Percentiles rank a stretch among this genome's conserved stretches.
phyloP scores from a whole-genome alignment of 2,329 filamentous ascomycete species.

The Colletotrichum brevisporum region DNA sequence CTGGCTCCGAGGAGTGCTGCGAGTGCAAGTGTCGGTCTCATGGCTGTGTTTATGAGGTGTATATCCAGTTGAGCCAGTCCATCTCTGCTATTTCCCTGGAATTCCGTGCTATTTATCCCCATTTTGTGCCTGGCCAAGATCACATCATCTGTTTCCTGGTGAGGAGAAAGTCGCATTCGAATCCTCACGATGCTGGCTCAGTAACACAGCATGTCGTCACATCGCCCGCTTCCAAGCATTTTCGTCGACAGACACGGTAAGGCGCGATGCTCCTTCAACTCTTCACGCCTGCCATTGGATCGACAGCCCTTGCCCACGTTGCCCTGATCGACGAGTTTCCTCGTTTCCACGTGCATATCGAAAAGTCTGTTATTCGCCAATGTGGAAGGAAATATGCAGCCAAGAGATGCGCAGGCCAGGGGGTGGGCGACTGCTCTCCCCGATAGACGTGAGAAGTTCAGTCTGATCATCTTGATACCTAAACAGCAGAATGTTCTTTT shows the following conservation, averaged over 20 bases:
- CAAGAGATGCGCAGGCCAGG: background rate
- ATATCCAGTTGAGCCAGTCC: background rate
- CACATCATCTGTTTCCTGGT: background rate
- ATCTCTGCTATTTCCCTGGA: background rate
- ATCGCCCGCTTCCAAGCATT: background rate
- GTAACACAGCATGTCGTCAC: slow-evolving; percentile 7
- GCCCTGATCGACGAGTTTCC: background rate
- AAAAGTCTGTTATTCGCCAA: background rate
- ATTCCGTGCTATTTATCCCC: background rate
- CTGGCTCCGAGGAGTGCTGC: slow-evolving; percentile 6
- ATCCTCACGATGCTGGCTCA: background rate
- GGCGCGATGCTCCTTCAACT: background rate
- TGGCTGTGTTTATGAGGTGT: background rate
- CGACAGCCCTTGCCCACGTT: background rate
- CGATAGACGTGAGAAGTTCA: too few species aligned
- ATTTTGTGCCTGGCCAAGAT: background rate
- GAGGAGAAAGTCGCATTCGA: background rate
- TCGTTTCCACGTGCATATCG: slow-evolving; percentile 24
- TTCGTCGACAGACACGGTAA: background rate
- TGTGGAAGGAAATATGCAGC: background rate
- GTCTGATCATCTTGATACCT: too few species aligned
- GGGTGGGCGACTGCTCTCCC: too few species aligned
- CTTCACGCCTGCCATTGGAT: background rate
- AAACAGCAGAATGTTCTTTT: too few species aligned
- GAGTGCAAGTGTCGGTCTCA: background rate